These are phyloP conservation scores for Cutaneotrichosporon arboriforme DNA, from an alignment of 1,284 basidiomycete species.

Conservation along the genomic window DNA sequence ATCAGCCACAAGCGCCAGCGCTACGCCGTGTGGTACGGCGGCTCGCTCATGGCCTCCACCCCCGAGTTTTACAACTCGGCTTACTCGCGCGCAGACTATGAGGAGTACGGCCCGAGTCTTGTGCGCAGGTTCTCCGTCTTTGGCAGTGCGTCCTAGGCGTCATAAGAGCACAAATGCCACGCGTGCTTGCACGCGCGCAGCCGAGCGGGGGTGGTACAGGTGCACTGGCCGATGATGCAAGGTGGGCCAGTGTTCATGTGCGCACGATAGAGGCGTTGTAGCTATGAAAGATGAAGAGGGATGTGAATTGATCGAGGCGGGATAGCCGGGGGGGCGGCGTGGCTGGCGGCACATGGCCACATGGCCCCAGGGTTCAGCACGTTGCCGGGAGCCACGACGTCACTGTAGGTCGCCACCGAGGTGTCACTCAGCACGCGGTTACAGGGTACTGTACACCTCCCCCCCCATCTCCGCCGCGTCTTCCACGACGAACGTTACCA, in stretches of 20 bases:
- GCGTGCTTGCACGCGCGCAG: no score
- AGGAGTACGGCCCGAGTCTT: constrained; percentile 93
- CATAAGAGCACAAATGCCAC: no score
- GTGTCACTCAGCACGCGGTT: no score
- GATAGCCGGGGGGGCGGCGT: neutral
- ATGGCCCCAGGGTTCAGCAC: neutral
- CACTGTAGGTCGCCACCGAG: no score
- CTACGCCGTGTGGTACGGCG: constrained; percentile 98
- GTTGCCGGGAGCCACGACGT: neutral
- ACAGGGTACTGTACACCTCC: no score
- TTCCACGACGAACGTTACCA: no score
- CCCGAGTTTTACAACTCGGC: constrained; percentile 97
- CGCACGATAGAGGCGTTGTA: constrained; percentile 7
- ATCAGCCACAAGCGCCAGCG: constrained; percentile 97
- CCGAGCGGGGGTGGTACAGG: no score
- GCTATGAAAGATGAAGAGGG: constrained; percentile 4
- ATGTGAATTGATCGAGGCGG: neutral
- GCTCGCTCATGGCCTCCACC: constrained; percentile 85
- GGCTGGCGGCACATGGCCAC: neutral
- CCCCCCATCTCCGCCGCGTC: no score
- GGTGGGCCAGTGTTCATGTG: no score
- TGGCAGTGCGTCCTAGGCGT: constrained; percentile 73
- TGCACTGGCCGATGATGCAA: no score
- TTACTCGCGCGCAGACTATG: constrained; percentile 95
- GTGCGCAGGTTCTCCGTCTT: constrained; percentile 93